phyloP scores from a whole-genome alignment of 306 rosid genomes.

The Notholithocarpus densiflorus region DNA sequence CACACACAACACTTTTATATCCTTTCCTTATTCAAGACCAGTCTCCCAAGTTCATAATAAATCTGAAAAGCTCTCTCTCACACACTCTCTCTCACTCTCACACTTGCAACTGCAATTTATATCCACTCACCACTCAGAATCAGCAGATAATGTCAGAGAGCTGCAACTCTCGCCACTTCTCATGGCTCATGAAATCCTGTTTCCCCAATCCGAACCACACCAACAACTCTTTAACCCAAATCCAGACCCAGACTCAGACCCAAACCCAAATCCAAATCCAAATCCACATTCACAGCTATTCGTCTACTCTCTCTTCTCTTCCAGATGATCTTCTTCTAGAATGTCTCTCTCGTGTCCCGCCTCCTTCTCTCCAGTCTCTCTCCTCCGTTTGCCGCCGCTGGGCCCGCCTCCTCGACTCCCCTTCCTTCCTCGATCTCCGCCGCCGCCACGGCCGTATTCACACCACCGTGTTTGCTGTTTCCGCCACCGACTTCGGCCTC shows the following conservation, averaged over 20 bases:
- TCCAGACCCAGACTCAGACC: background rate
- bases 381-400: constrained; percentile 60
- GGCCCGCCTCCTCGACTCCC: constrained; percentile 50
- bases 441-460: constrained; percentile 44
- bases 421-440: constrained; percentile 54
- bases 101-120: constrained; percentile 14
- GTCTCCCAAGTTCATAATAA: background rate
- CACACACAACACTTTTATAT: too few species aligned
- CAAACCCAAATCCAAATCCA: background rate
- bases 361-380: constrained; percentile 44
- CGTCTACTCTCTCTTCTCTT: constrained; percentile 45
- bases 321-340: constrained; percentile 70
- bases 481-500: constrained; percentile 45
- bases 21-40: background rate
- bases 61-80: background rate
- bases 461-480: constrained; percentile 38
- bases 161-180: constrained; percentile 71
- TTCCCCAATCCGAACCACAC: constrained; percentile 48
- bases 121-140: background rate
- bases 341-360: constrained; percentile 48
- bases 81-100: too few species aligned
- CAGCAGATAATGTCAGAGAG: constrained; percentile 28
- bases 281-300: constrained; percentile 2
- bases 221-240: background rate
- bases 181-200: constrained; percentile 76